These are phyloP conservation scores for Albifimbria verrucaria DNA, from an alignment of 2,329 filamentous ascomycete species.

Conservation along the genomic window DNA sequence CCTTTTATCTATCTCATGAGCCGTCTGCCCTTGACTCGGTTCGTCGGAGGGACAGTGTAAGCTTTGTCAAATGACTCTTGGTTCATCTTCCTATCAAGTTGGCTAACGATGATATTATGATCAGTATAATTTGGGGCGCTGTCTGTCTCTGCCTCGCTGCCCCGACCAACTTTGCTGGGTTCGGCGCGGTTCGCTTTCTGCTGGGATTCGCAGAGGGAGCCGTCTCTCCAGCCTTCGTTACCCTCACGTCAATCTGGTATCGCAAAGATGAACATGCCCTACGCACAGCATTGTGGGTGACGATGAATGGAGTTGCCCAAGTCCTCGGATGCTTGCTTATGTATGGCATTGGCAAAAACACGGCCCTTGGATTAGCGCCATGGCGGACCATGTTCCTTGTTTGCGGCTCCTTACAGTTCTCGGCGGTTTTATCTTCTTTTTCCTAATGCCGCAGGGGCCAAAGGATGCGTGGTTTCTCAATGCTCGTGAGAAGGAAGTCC, in stretches of 20 bases:
- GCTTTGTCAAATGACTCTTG: slow-evolving; percentile 5
- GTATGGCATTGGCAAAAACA: slow-evolving; percentile 18
- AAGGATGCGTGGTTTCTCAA: slow-evolving; percentile 16
- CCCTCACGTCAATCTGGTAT: slow-evolving; percentile 11
- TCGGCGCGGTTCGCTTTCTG: slow-evolving; percentile 36
- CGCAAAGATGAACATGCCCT: background rate
- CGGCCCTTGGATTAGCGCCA: slow-evolving; percentile 9
- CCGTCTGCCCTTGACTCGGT: slow-evolving; percentile 44
- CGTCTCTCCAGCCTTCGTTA: slow-evolving; percentile 9
- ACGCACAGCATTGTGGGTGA: slow-evolving; percentile 7
- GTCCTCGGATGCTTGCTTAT: slow-evolving; percentile 21
- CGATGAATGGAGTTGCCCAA: slow-evolving; percentile 10
- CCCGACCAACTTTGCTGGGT: slow-evolving; percentile 33
- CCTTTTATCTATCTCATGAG: slow-evolving; percentile 51
- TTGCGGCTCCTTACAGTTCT: slow-evolving; percentile 11
- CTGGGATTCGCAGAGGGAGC: slow-evolving; percentile 31
- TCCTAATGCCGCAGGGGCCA: slow-evolving; percentile 9
- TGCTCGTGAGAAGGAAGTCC: slow-evolving; percentile 12
- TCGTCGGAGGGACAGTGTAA: slow-evolving; percentile 45
- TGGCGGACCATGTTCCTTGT: slow-evolving; percentile 18
- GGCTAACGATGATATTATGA: background rate
- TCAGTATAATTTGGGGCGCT: slow-evolving; percentile 37
- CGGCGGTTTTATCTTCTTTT: slow-evolving; percentile 7
- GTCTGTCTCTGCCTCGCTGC: slow-evolving; percentile 43
- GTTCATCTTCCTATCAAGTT: background rate